A percentile compares a stretch with the other conserved stretches of the same genome.
phyloP scores from a whole-genome alignment of 108 stramenopile species.

The Parmales sp. region DNA sequence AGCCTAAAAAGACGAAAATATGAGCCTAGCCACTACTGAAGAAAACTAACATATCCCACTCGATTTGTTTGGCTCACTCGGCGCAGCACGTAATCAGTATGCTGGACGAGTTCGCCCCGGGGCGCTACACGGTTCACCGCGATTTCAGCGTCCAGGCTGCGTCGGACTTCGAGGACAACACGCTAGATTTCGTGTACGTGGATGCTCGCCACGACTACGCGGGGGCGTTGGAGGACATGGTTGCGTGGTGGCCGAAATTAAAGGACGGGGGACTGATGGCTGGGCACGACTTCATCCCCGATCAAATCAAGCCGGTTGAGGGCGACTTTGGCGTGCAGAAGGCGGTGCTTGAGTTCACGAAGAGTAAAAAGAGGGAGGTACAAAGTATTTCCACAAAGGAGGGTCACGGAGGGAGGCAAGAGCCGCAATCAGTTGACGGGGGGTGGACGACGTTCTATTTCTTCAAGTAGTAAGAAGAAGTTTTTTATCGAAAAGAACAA shows the following conservation, averaged over 20 bases:
- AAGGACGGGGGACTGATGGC: conserved; percentile 29
- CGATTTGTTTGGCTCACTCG: no score
- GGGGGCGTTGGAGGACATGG: conserved; percentile 30
- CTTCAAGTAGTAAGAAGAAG: not conserved
- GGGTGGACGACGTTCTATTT: not conserved
- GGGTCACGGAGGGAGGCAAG: not conserved
- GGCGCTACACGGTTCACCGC: no score
- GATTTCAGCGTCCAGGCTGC: no score
- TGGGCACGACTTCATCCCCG: conserved; percentile 23
- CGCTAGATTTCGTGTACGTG: conserved; percentile 35
- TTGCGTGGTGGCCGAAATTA: conserved; percentile 32
- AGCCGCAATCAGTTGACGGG: not conserved
- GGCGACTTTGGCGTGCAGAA: not conserved
- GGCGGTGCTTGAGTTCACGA: not conserved
- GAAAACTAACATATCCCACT: no score
- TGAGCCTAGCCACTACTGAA: no score
- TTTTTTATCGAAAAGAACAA: not conserved
- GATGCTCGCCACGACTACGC: conserved; percentile 41
- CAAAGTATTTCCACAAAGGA: not conserved
- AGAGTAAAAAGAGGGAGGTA: not conserved
- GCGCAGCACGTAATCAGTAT: no score
- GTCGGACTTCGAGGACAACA: conserved; percentile 21
- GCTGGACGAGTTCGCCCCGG: no score
- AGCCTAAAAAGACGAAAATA: no score
- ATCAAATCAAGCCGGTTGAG: not conserved